These are phyloP conservation scores for Ailanthus altissimus DNA, from an alignment of 345 rosid species.

Conservation along the genomic window DNA sequence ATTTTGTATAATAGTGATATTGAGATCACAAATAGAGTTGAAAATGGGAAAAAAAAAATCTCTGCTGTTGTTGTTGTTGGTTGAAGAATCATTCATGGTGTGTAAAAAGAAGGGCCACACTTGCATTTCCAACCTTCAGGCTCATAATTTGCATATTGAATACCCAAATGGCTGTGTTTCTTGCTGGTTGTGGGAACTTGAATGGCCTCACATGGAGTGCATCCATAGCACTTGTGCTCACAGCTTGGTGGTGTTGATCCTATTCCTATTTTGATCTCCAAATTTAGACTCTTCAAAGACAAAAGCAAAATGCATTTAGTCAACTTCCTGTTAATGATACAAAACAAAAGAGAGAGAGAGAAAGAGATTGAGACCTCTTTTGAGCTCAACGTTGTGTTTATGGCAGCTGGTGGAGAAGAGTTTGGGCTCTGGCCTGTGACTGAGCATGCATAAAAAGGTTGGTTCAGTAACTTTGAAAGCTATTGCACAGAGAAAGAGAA, in stretches of 20 bases:
- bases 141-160: constrained; percentile 69
- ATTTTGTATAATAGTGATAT: constrained; percentile 1
- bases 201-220: constrained; percentile 74
- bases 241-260: constrained; percentile 89
- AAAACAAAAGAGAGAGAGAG: constrained; percentile 15
- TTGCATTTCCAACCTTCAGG: constrained; percentile 93
- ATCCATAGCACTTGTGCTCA: constrained; percentile 69
- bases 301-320: neutral
- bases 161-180: constrained; percentile 33
- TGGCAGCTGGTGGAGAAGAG: neutral
- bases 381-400: neutral
- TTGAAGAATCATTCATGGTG: constrained; percentile 38
- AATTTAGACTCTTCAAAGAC: constrained; percentile 23
- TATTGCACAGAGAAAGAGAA: too few relatives aligned
- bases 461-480: neutral
- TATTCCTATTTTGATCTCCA: constrained; percentile 52
- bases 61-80: neutral
- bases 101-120: constrained; percentile 60
- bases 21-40: neutral
- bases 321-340: neutral
- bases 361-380: neutral
- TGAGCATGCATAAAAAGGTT: neutral
- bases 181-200: constrained; percentile 62
- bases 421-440: constrained; percentile 14
- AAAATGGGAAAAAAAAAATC: neutral